These are phyloP conservation scores for Aquilaria malaccensis DNA, from an alignment of 345 rosid genomes.

Conservation along the genomic window DNA sequence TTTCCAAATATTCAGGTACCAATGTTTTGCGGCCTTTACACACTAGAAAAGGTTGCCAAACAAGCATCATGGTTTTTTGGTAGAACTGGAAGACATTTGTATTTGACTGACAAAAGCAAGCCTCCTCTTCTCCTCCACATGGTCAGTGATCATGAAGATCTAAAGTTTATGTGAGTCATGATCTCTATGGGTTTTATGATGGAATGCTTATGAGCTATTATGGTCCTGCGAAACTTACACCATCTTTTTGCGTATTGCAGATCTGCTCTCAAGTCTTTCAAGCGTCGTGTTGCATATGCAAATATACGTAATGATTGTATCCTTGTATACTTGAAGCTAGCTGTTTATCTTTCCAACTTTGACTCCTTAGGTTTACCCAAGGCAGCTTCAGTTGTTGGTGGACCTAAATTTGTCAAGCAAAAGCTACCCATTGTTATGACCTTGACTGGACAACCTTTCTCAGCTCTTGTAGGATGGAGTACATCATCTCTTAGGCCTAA, in stretches of 20 bases:
- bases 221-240: constrained; percentile 6
- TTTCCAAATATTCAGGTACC: constrained; percentile 48
- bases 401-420: constrained; percentile 3
- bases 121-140: constrained; percentile 78
- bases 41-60: constrained; percentile 58
- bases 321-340: constrained; percentile 25
- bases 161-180: constrained; percentile 70
- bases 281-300: constrained; percentile 72
- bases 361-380: neutral
- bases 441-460: constrained; percentile 38
- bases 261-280: constrained; percentile 77
- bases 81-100: constrained; percentile 80
- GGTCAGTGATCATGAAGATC: constrained; percentile 56
- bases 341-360: neutral
- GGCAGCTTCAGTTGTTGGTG: neutral
- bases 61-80: constrained; percentile 60
- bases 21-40: constrained; percentile 47
- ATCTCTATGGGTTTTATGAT: too few species aligned
- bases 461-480: constrained; percentile 91
- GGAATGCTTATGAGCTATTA: neutral
- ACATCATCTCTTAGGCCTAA: constrained; percentile 68
- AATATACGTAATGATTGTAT: constrained; percentile 77
- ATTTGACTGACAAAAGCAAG: constrained; percentile 54
- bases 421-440: constrained; percentile 5
- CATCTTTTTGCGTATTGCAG: constrained; percentile 30